Percentiles rank a stretch among this genome's conserved stretches.
Evolutionary conservation across 2,329 filamentous ascomycete genomes (phyloP).

Genomic region (Botryotinia globosa): DNA sequence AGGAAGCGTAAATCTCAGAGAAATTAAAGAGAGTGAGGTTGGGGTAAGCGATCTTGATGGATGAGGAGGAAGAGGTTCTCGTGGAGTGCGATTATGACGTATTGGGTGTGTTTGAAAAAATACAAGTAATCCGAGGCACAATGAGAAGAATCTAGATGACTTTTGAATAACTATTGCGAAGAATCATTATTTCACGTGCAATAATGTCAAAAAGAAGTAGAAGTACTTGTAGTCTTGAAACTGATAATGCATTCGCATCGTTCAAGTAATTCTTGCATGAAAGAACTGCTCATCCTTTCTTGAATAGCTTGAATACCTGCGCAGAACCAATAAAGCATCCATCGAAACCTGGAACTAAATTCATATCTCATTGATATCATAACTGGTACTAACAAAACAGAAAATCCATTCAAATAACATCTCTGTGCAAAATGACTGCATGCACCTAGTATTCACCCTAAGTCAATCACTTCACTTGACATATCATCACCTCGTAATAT

Average conservation of each 20-base stretch:
- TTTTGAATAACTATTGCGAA: background rate
- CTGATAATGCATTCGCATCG: background rate
- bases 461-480: background rate
- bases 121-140: background rate
- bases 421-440: background rate
- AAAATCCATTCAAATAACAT: background rate
- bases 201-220: background rate
- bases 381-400: background rate
- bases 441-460: background rate
- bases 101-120: rapidly evolving
- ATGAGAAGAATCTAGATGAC: background rate
- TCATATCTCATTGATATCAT: background rate
- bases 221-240: rapidly evolving
- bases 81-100: no score
- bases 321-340: background rate
- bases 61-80: background rate
- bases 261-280: background rate
- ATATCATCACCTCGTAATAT: background rate
- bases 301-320: background rate
- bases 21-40: background rate
- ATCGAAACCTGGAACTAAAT: background rate
- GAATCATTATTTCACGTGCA: background rate
- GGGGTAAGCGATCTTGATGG: no score
- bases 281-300: background rate
- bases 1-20: background rate